phyloP scores from a whole-genome alignment of 495 filamentous ascomycete species.

The Hypoxylon intermedium region DNA sequence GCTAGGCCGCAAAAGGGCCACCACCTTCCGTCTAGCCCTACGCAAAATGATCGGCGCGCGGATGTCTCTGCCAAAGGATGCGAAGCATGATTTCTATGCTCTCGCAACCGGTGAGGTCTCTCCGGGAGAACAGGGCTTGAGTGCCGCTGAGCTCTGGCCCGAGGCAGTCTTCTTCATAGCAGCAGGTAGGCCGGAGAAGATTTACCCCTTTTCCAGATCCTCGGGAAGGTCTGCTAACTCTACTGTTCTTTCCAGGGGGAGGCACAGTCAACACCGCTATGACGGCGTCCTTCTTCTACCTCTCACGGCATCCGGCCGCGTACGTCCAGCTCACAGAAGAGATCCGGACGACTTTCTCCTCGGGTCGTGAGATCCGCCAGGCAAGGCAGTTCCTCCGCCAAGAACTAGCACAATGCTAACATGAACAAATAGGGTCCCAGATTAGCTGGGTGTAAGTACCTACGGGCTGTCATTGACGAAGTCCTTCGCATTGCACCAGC shows the following conservation, averaged over 20 bases:
- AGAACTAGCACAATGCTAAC: not conserved
- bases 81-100: constrained; percentile 20
- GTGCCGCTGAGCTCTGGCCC: not conserved
- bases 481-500: not conserved
- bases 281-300: too few relatives aligned
- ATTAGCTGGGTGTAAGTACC: not conserved
- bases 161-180: too few relatives aligned
- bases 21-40: constrained; percentile 2
- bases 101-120: constrained; percentile 39
- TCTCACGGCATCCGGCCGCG: too few relatives aligned
- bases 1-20: not conserved
- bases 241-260: too few relatives aligned
- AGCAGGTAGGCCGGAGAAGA: too few relatives aligned
- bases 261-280: too few relatives aligned
- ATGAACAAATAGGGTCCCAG: not conserved
- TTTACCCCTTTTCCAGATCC: too few relatives aligned
- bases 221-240: too few relatives aligned
- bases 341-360: too few relatives aligned
- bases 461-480: not conserved
- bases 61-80: constrained; percentile 7
- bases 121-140: not conserved
- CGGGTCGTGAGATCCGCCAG: not conserved
- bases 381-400: not conserved
- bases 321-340: too few relatives aligned
- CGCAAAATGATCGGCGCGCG: constrained; percentile 10